Evolutionary conservation across 2,329 filamentous ascomycete species (phyloP), one percentile per base, ranked within the genome.

Genomic region (Diaporthe humulicola): DNA sequence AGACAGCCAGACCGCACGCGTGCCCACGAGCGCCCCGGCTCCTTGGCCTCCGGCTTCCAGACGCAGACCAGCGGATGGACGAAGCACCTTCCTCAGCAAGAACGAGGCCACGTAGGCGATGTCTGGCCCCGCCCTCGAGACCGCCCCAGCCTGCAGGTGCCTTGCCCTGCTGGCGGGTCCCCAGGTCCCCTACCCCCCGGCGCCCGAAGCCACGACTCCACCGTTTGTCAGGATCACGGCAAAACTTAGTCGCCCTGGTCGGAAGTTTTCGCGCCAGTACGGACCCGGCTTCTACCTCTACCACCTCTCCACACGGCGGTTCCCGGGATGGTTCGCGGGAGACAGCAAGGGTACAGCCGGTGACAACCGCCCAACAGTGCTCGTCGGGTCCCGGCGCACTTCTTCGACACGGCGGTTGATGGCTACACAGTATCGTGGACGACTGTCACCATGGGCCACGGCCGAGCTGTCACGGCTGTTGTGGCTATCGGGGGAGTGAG

Each of bases 91-190:
- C 48, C 15, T 28, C 28, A 69, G 33, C 48, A 40, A 28, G 48
- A 69, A 33, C 48, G 36, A 54, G 64, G 64, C 45, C 64, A 69
- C 64, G 64, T 69, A 69, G 64, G 64, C 40, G 64, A 69, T 54
- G 8, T 28, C 33, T 69, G 64, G 64, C 30, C n/a, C 64, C 64
- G 54, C 64, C 5, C 33, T 36, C 48, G 30, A 38, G 64, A 67
- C 45, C 45, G 61, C 64, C 64, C 33, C 61, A 50, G 38, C 38
- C 60, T 61, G 54, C 28, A 56, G 57, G 2, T 64, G 60, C 40
- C 60, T 48, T n/a, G 22, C 25, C 38, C 28, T 52, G 42, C 61
- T 67, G 61, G 61, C 42, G 61, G 61, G 22, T 36, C 61, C 42
- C n/a, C 42, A 45, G 61, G 22, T 36, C 61, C 42, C n/a, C 30